Conservation (phyloP, 2,329 filamentous ascomycete genomes). For the Botryotinia globosa region DNA sequence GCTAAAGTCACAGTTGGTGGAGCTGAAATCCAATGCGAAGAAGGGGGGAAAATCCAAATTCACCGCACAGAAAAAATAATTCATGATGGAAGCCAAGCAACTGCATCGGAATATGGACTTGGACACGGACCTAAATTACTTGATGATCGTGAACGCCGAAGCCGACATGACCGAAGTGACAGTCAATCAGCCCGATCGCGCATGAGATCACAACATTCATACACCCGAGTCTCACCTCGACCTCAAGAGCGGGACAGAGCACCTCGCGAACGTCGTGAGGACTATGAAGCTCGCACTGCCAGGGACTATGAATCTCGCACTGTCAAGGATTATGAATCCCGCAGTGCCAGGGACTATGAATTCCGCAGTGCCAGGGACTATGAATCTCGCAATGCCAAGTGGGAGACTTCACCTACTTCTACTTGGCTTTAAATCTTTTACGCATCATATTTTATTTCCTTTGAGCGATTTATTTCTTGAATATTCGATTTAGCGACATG, state of each 20-base stretch:
- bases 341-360: conserved; percentile 7
- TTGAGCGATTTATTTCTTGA: conserved; percentile 26
- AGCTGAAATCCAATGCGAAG: conserved; percentile 56
- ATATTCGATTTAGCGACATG: conserved; percentile 28
- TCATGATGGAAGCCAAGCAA: conserved; percentile 50
- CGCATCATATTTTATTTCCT: conserved; percentile 20
- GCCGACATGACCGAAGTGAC: conserved; percentile 26
- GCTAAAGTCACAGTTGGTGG: conserved; percentile 56
- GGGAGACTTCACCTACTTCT: neutral
- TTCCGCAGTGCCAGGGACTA: neutral
- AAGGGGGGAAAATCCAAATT: conserved; percentile 60
- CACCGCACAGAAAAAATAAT: conserved; percentile 41
- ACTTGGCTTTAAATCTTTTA: conserved; percentile 22
- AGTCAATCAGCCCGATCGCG: conserved; percentile 23
- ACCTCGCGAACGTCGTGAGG: conserved; percentile 18
- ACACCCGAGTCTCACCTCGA: conserved; percentile 27
- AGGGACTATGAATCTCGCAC: neutral
- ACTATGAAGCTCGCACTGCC: conserved; percentile 13
- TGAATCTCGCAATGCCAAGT: neutral
- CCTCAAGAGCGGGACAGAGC: conserved; percentile 18
- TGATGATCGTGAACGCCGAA: conserved; percentile 33
- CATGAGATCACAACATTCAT: conserved; percentile 32
- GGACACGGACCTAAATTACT: conserved; percentile 23
- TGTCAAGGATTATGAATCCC: conserved; percentile 5
- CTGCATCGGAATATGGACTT: conserved; percentile 42